Evolutionary conservation across 1,139 yeast species (phyloP).

Genomic region (Arxiozyma telluris): DNA sequence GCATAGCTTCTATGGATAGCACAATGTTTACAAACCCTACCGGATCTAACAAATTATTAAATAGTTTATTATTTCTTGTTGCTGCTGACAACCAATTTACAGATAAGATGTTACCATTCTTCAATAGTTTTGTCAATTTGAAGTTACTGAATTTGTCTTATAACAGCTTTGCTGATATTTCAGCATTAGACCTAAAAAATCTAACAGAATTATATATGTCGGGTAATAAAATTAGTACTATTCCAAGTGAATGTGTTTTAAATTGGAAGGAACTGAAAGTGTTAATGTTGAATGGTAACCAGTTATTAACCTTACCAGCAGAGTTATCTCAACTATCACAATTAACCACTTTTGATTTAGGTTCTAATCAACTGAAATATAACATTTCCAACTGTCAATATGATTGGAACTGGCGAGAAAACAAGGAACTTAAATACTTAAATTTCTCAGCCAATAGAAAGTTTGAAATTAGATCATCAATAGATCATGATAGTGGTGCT

Average conservation of each 20-base stretch:
- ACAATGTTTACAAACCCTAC: constrained; percentile 21
- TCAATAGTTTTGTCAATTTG: constrained; percentile 53
- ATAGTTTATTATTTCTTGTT: constrained; percentile 48
- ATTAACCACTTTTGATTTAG: constrained; percentile 74
- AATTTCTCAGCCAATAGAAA: constrained; percentile 90
- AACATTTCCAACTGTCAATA: constrained; percentile 91
- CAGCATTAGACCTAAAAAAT: constrained; percentile 47
- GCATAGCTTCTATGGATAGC: constrained; percentile 37
- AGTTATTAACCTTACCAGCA: constrained; percentile 79
- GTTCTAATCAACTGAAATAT: constrained; percentile 82
- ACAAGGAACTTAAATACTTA: constrained; percentile 63
- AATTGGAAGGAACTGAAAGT: constrained; percentile 54
- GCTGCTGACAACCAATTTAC: constrained; percentile 77
- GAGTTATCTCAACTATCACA: constrained; percentile 65
- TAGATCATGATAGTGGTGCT: constrained; percentile 27
- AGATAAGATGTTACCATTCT: constrained; percentile 66
- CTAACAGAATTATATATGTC: constrained; percentile 68
- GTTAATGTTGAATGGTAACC: constrained; percentile 71
- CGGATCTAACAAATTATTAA: constrained; percentile 36
- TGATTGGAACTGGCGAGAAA: constrained; percentile 97
- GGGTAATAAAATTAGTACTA: constrained; percentile 69
- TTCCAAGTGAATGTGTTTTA: constrained; percentile 75
- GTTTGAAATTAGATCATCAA: constrained; percentile 60
- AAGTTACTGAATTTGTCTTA: constrained; percentile 68
- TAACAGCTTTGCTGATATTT: constrained; percentile 73